These are phyloP conservation scores for Xylaria grammica DNA, from an alignment of 495 filamentous ascomycete species.

Conservation along the genomic window DNA sequence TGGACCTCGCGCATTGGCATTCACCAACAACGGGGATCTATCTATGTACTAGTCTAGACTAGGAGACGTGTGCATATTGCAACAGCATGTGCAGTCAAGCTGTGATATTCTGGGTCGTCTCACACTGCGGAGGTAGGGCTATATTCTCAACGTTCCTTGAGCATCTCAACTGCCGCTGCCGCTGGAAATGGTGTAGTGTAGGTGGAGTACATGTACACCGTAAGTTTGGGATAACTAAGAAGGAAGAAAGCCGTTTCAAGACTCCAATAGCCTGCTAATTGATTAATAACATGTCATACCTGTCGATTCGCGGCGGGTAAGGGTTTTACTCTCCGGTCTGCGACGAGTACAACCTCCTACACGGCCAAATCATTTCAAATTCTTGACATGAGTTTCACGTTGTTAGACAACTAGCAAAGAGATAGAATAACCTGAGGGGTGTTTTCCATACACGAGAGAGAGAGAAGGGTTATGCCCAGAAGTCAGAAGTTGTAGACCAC, in stretches of 20 bases:
- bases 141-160: no score
- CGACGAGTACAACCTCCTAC: neutral
- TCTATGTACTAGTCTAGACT: neutral
- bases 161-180: neutral
- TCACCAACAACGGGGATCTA: neutral
- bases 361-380: neutral
- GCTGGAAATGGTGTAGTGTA: neutral
- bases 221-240: neutral
- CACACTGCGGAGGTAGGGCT: neutral
- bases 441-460: no score
- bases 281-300: neutral
- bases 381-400: neutral
- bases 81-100: neutral
- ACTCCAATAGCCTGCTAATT: neutral
- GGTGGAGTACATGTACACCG: neutral
- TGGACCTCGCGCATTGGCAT: neutral
- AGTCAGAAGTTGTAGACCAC: no score
- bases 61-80: neutral
- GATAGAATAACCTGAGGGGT: neutral
- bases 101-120: neutral
- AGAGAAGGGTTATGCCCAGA: neutral
- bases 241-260: neutral
- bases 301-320: neutral
- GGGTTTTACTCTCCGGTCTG: neutral
- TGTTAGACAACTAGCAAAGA: neutral